These are phyloP conservation scores for Penicillium malachiteum DNA, from an alignment of 495 filamentous ascomycete species.

Conservation along the genomic window DNA sequence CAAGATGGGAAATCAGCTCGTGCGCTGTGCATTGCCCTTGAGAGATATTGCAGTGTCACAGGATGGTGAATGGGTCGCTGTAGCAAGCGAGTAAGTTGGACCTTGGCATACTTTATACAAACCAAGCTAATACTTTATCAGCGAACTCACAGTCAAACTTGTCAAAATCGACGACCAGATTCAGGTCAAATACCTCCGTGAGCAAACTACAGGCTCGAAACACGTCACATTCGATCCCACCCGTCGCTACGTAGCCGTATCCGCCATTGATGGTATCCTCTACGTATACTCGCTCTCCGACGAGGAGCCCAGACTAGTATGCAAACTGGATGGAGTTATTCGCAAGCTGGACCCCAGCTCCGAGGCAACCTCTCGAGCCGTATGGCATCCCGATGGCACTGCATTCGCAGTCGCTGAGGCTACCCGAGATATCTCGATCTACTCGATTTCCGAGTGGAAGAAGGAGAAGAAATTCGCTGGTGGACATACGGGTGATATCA, in stretches of 20 bases:
- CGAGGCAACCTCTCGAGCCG: constrained; percentile 70
- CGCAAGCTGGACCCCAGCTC: constrained; percentile 72
- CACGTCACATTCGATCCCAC: constrained; percentile 86
- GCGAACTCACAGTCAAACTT: constrained; percentile 84
- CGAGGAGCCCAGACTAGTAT: constrained; percentile 76
- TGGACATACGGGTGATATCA: constrained; percentile 84
- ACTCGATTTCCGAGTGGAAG: constrained; percentile 84
- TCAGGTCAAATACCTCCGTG: constrained; percentile 69
- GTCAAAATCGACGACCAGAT: constrained; percentile 77
- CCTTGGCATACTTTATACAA: neutral
- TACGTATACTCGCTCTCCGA: constrained; percentile 84
- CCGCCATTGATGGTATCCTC: constrained; percentile 81
- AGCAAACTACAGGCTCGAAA: constrained; percentile 81
- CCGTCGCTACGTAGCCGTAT: constrained; percentile 72
- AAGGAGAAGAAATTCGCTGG: constrained; percentile 72
- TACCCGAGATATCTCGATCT: constrained; percentile 80
- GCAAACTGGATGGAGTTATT: constrained; percentile 83
- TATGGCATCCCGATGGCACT: constrained; percentile 94
- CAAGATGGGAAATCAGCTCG: constrained; percentile 72
- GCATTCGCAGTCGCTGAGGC: constrained; percentile 85
- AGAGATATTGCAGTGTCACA: constrained; percentile 81
- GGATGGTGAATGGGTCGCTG: constrained; percentile 84
- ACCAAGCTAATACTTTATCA: constrained; percentile 24
- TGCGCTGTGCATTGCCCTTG: constrained; percentile 78
- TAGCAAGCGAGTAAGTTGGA: constrained; percentile 79